Conservation (phyloP, 2,329 filamentous ascomycete genomes). For the Paraconiothyrium sp. region DNA sequence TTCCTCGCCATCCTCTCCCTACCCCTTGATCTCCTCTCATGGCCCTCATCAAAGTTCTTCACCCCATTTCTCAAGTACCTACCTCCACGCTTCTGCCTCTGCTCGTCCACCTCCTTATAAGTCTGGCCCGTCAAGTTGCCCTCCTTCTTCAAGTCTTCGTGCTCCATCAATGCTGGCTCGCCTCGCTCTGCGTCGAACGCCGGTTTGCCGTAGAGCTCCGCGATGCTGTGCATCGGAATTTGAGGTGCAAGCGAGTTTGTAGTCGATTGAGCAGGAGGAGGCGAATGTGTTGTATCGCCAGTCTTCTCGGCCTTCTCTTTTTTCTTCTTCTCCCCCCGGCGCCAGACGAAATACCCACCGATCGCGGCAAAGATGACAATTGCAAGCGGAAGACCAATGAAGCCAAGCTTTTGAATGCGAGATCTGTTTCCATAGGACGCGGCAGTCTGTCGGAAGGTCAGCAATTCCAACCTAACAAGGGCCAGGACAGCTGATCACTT, state of each 20-base stretch:
- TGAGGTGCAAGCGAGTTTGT: too few species aligned
- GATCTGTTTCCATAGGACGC: not conserved
- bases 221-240: not conserved
- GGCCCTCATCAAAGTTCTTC: not conserved
- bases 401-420: not conserved
- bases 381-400: not conserved
- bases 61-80: slow-evolving; percentile 3
- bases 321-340: not conserved
- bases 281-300: too few species aligned
- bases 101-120: too few species aligned
- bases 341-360: not conserved
- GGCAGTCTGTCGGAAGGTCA: not conserved
- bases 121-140: too few species aligned
- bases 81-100: not conserved
- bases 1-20: not conserved
- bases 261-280: too few species aligned
- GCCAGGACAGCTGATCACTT: not conserved
- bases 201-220: not conserved
- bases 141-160: too few species aligned
- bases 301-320: not conserved
- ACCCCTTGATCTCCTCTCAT: not conserved
- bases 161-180: not conserved
- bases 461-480: not conserved
- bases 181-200: not conserved
- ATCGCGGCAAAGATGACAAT: not conserved